Evolutionary conservation across 371 early-diverging fungal genomes (phyloP), one percentile per base, ranked within the genome.

Genomic region (Circinella minor): DNA sequence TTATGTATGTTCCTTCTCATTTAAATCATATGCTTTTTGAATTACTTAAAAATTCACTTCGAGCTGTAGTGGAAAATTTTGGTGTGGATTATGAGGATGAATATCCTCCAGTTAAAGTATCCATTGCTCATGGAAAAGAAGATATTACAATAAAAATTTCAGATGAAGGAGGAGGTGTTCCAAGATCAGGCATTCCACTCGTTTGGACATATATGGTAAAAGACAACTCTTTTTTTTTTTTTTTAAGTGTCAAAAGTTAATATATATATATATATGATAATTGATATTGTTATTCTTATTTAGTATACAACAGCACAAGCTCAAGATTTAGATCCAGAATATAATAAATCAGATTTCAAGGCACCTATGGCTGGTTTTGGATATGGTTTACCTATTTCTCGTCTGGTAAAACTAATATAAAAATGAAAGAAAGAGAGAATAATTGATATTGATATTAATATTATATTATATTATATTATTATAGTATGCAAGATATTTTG

Each of bases 1-100:
- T 98, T 75, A 96, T 95, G 94, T 98, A 98, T 78, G 95, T 97
- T 48, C 98, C 98, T 6, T 91, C 92, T 27, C 98, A 97, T 81
- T 83, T 98, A 74, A 96, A 94, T 78, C 98, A 98, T 79, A 96
- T 97, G 97, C 70, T 98, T n/a, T 98, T 98, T 84, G 98, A 98
- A 86, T 85, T 98, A 64, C 81, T 98, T 65, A 98, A 98, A 81
- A 98, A 98, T 82, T 93, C 94, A 36, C 87, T 97, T 68, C 91
- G 98, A 49, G 98, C 98, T 18, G 94, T 96, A 8, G 96, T 98
- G 34, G 98, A 98, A 80, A 82, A 90, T 63, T 93, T 90, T 77
- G 97, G 97, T 38, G 83, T 87, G 48, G 97, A 97, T 70, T 80
- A 81, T 62, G 91, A 89, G 17, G 97, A 96, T 62, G 86, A 88